Evolutionary conservation across 2,329 filamentous ascomycete species (phyloP), one percentile per base, ranked within the genome.

Genomic region (Ambrosiella cleistominuta): DNA sequence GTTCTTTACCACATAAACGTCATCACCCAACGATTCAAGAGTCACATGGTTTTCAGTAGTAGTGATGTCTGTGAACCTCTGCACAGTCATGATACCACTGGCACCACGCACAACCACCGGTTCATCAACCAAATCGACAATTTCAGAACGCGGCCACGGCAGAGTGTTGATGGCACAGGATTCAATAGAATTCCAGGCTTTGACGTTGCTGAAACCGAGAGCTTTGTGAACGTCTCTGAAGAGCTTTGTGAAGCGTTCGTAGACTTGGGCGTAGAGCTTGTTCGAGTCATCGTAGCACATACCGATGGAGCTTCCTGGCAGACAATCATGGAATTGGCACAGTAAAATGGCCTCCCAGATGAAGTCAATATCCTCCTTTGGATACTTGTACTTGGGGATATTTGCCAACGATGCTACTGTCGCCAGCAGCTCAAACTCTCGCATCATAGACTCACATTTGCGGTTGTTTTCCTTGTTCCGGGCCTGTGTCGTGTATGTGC

Each of bases 241-340:
- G 2, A 94, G 72, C 62, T 78, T 81, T 63, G 86, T 73, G 5
- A 87, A 91, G 1, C 80, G 88, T 63, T 82, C 74, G 67, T 95
- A 95, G 1, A 95, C 80, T 64, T 88, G 75, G 1, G 80, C 85
- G 67, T 98, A 98, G 6, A 95, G 76, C 71, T 89, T 79, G 67
- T 95, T 86, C 2, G 90, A 95, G 67, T 98, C 93, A 68, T 95
- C 88, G 65, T 97, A 97, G 69, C 89, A 95, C 89, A 97, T 96
- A 69, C 94, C 90, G 64, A 98, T 97, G 39, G 82, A 87, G 67
- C 88, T 96, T 58, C 93, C 93, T 0, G 93, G 93, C 56, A 98
- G 76, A 68, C 93, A 97, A 68, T 98, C 93, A 63, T 98, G 93
- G 75, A 98, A 98, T 66, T 98, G 93, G 64, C 91, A 97, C 35